Percentiles rank a stretch among this genome's conserved stretches.
Evolutionary conservation across 768 basidiomycete species (phyloP).

Genomic region (Rhizopogon rudus): DNA sequence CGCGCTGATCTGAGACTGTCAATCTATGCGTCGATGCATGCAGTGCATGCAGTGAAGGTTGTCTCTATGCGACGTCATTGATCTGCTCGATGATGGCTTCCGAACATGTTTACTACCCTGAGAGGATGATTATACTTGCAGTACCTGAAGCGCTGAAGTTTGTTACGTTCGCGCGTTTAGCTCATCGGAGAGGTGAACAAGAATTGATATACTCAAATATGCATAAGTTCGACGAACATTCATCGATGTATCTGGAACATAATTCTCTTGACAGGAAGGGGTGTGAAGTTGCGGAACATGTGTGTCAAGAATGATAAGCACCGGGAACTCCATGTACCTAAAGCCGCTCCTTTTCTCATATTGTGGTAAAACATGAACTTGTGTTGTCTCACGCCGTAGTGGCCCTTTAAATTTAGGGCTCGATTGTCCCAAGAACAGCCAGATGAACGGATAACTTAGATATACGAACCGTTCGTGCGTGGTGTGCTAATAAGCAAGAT

Average conservation of each 20-base stretch:
- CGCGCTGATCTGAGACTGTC: background rate
- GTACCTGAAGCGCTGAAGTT: background rate
- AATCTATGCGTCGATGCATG: background rate
- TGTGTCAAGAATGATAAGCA: background rate
- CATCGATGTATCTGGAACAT: background rate
- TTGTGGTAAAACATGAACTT: background rate
- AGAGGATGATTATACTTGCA: background rate
- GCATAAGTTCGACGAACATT: background rate
- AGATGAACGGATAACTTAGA: background rate
- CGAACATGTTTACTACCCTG: background rate
- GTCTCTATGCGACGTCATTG: background rate
- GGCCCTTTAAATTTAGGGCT: background rate
- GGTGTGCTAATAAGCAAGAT: background rate
- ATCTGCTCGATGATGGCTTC: background rate
- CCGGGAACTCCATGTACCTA: slow-evolving; percentile 1
- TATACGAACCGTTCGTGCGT: background rate
- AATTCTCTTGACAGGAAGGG: background rate
- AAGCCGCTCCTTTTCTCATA: background rate
- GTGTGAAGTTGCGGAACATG: background rate
- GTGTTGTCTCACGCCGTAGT: background rate
- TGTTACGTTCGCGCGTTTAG: background rate
- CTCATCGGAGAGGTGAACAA: background rate
- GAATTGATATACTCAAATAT: background rate
- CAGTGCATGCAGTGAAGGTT: background rate
- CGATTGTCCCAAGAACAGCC: background rate